These are phyloP conservation scores for Tuber aestivum DNA, from an alignment of 495 filamentous ascomycete species.

Conservation along the genomic window DNA sequence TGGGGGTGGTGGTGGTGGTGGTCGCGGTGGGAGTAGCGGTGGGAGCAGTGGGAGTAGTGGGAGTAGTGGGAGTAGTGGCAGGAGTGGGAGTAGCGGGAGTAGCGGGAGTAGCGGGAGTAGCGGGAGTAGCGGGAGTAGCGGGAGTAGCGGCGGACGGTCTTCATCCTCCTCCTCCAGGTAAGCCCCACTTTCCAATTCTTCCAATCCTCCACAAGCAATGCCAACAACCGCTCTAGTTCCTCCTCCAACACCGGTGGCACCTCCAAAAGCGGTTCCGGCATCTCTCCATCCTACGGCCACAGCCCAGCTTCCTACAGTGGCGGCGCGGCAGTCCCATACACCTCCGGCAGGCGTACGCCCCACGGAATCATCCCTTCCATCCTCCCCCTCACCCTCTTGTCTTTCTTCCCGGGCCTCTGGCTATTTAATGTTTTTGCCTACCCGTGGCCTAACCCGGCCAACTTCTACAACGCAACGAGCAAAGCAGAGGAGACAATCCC, in stretches of 20 bases:
- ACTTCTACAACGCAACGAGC: slow-evolving; percentile 55
- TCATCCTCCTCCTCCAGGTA: neutral
- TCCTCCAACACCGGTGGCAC: slow-evolving; percentile 55
- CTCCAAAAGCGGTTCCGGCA: slow-evolving; percentile 61
- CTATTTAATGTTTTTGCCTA: slow-evolving; percentile 65
- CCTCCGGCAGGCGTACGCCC: slow-evolving; percentile 54
- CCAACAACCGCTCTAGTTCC: neutral
- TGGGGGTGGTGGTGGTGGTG: slow-evolving; percentile 8
- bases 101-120: slow-evolving; percentile 15
- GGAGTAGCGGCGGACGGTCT: no score
- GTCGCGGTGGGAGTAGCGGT: slow-evolving; percentile 4
- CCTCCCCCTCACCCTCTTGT: slow-evolving; percentile 53
- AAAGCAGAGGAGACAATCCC: slow-evolving; percentile 60
- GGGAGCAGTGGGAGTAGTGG: no score
- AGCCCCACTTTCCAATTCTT: neutral
- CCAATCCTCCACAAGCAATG: neutral
- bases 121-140: neutral
- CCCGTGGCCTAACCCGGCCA: slow-evolving; percentile 56
- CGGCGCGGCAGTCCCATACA: slow-evolving; percentile 65
- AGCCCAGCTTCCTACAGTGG: slow-evolving; percentile 62
- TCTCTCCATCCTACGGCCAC: slow-evolving; percentile 59
- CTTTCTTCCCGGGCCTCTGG: slow-evolving; percentile 51
- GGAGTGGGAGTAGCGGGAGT: slow-evolving; percentile 11
- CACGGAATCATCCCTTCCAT: slow-evolving; percentile 49
- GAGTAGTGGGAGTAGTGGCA: neutral